Base-by-base conservation (phyloP, 192 early-diverging fungal species). In the Entomortierella beljakovae region DNA sequence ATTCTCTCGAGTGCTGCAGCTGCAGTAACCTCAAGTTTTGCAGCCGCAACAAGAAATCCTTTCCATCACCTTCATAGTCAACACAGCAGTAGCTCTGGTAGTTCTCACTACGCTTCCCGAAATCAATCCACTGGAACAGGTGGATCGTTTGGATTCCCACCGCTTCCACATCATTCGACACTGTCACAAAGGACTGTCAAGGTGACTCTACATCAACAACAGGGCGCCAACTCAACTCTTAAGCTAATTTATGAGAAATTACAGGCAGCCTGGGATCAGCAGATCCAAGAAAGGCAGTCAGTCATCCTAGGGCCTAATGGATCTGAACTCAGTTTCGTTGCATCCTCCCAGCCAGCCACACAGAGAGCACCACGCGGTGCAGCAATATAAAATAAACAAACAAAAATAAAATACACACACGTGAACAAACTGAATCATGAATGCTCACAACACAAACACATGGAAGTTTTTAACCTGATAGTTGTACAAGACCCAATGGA, bases 161-260 rank as follows among this genome's bases (percentile, higher is more conserved):
- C 73, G 0, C 38, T 69, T 0, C 62, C 62, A 18, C 62, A 64
- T 1, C 42, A 54, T 10, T 64, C 57, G 10, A 56, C 66, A 4
- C 33, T 62, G 28, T 40, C 48, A 22, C 33, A 51, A 6, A 40
- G 57, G 8, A 56, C 28, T 2, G 67, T 69, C 31, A 70, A 70
- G 50, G 75, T 70, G 61, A 79, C 75, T 13, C 20, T 79, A 29
- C 61, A 79, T 37, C 75, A 79, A 18, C 75, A 79, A 37, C 75
- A 79, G 10, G 75, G 75, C 0, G 75, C 75, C 15, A 79, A 79
- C 29, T 79, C 75, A 29, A 79, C 75, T 0, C 18, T 79, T 25
- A 68, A 52, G 31, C 53, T 64, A 20, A 70, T 79, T 26, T 65
- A 65, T 43, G 66, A 69, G 5, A 50, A 61, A 31, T 28, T 79